A percentile compares a stretch with the other conserved stretches of the same genome.
These are phyloP conservation scores for Hanseniaspora hatyaiensis DNA, from an alignment of 805 yeast species.

Conservation along the genomic window DNA sequence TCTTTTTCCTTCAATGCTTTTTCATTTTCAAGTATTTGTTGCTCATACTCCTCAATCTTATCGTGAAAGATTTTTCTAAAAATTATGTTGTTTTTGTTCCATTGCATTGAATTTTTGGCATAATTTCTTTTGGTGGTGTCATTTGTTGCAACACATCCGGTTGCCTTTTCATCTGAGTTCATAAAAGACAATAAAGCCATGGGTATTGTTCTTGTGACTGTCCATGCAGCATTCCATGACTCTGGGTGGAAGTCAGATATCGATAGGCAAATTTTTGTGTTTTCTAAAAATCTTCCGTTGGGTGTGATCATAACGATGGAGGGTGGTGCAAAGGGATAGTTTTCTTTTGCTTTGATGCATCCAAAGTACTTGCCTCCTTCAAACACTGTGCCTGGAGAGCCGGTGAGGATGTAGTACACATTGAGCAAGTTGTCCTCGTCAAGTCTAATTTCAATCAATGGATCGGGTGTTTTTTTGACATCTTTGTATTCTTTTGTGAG, in stretches of 20 bases:
- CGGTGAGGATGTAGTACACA: slow-evolving; percentile 88
- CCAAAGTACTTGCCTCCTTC: slow-evolving; percentile 85
- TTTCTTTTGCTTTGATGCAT: slow-evolving; percentile 65
- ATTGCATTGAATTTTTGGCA: slow-evolving; percentile 50
- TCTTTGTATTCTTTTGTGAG: slow-evolving; percentile 72
- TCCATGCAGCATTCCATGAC: slow-evolving; percentile 95
- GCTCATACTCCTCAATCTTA: slow-evolving; percentile 31
- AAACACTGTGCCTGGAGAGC: slow-evolving; percentile 84
- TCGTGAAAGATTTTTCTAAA: slow-evolving; percentile 63
- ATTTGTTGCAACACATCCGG: slow-evolving; percentile 66
- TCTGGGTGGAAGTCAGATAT: slow-evolving; percentile 94
- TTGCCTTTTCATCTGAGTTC: slow-evolving; percentile 77
- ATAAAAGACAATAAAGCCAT: slow-evolving; percentile 81
- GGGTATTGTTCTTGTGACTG: slow-evolving; percentile 66
- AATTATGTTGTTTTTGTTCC: slow-evolving; percentile 47
- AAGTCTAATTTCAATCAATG: slow-evolving; percentile 74
- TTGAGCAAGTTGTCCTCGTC: slow-evolving; percentile 76
- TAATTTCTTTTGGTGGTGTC: slow-evolving; percentile 43
- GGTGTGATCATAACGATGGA: slow-evolving; percentile 83
- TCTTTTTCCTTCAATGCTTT: background rate
- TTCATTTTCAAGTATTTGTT: slow-evolving; percentile 17
- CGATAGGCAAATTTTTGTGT: slow-evolving; percentile 73
- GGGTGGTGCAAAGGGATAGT: slow-evolving; percentile 88
- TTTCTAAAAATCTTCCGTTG: slow-evolving; percentile 72
- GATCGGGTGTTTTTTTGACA: slow-evolving; percentile 70